Conservation (phyloP, 495 filamentous ascomycete species). For the Trypethelium eluteriae region DNA sequence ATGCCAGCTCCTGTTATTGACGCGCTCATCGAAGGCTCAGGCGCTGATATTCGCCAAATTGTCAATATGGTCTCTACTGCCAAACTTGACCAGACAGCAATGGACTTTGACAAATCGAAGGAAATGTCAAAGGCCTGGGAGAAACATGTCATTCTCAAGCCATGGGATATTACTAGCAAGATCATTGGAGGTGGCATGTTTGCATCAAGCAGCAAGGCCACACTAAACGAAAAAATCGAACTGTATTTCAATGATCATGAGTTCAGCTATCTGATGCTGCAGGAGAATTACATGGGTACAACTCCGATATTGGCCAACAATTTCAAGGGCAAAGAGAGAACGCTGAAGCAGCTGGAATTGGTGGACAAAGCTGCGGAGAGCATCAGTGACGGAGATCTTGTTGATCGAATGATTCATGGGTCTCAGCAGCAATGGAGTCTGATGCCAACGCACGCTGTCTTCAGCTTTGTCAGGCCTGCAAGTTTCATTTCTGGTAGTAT, state of each 20-base stretch:
- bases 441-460: slow-evolving; percentile 95
- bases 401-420: slow-evolving; percentile 97
- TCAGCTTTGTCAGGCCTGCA: slow-evolving; percentile 89
- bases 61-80: slow-evolving; percentile 97
- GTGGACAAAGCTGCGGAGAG: slow-evolving; percentile 81
- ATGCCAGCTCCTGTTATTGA: slow-evolving; percentile 83
- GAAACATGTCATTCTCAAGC: slow-evolving; percentile 91
- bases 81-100: slow-evolving; percentile 69
- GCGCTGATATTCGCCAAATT: slow-evolving; percentile 92
- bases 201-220: slow-evolving; percentile 65
- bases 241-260: slow-evolving; percentile 99
- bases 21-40: slow-evolving; percentile 85
- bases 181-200: slow-evolving; percentile 86
- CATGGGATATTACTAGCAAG: slow-evolving; percentile 95
- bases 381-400: slow-evolving; percentile 94
- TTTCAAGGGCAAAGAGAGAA: slow-evolving; percentile 52
- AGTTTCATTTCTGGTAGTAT: slow-evolving; percentile 78
- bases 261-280: slow-evolving; percentile 92
- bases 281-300: slow-evolving; percentile 91
- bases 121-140: slow-evolving; percentile 96
- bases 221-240: slow-evolving; percentile 93
- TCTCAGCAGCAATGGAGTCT: slow-evolving; percentile 96
- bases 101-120: slow-evolving; percentile 77
- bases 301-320: slow-evolving; percentile 54
- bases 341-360: slow-evolving; percentile 74